Percentiles rank a stretch among this genome's conserved stretches.
These are phyloP conservation scores for Fusarium denticulatum DNA, from an alignment of 2,329 filamentous ascomycete species.

Conservation along the genomic window DNA sequence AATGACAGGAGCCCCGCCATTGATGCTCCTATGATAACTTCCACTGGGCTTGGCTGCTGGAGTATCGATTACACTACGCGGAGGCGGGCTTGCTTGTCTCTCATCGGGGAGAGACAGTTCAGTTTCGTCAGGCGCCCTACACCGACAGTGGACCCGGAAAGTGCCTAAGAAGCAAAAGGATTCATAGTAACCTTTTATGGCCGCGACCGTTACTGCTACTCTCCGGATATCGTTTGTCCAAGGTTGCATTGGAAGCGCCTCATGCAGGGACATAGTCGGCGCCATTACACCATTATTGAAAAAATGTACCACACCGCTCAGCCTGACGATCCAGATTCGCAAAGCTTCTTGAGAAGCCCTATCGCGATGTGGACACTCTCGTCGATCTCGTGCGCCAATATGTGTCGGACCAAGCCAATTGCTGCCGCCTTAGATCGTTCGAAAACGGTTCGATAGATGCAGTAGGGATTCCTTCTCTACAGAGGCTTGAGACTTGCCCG, in stretches of 20 bases:
- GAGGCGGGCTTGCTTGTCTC: neutral
- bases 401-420: slow-evolving; percentile 13
- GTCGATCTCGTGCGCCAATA: slow-evolving; percentile 23
- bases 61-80: slow-evolving; percentile 7
- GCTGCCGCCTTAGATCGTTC: slow-evolving; percentile 19
- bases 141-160: neutral
- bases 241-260: slow-evolving; percentile 24
- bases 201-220: slow-evolving; percentile 1
- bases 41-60: slow-evolving; percentile 33
- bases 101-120: neutral
- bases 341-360: slow-evolving; percentile 14
- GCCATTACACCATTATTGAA: slow-evolving; percentile 7
- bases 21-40: slow-evolving; percentile 18
- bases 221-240: neutral
- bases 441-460: slow-evolving; percentile 33
- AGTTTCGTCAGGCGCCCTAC: neutral
- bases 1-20: slow-evolving; percentile 19
- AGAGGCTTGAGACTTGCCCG: slow-evolving; percentile 25
- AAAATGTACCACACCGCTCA: slow-evolving; percentile 27
- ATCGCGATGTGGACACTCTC: slow-evolving; percentile 14
- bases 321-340: neutral
- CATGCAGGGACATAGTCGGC: slow-evolving; percentile 33
- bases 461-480: slow-evolving; percentile 17
- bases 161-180: neutral
- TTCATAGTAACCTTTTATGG: neutral